Evolutionary conservation across 306 rosid genomes (phyloP).

Genomic region (Fragaria iinumae): DNA sequence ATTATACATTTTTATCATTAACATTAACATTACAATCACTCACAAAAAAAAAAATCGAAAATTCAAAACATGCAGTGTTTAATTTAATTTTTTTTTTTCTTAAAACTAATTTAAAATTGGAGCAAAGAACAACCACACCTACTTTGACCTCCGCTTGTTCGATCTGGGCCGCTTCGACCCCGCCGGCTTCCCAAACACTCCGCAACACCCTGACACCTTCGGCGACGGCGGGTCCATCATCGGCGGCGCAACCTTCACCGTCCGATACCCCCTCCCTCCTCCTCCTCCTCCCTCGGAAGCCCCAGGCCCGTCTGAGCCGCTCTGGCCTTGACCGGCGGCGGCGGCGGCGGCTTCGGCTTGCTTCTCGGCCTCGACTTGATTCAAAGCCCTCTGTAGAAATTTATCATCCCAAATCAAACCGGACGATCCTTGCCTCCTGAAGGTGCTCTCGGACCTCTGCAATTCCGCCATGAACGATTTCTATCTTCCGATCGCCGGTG

Average conservation of each 20-base stretch:
- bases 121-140: background rate
- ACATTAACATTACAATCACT: slow-evolving; percentile 13
- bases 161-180: slow-evolving; percentile 29
- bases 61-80: background rate
- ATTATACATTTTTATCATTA: slow-evolving; percentile 17
- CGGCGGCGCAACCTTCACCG: slow-evolving; percentile 26
- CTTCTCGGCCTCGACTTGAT: slow-evolving; percentile 20
- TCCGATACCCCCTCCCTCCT: background rate
- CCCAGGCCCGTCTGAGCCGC: background rate
- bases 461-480: slow-evolving; percentile 38
- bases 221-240: slow-evolving; percentile 76
- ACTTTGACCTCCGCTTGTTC: slow-evolving; percentile 35
- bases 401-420: slow-evolving; percentile 74
- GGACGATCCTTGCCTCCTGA: slow-evolving; percentile 76
- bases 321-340: background rate
- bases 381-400: slow-evolving; percentile 32
- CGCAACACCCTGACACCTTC: slow-evolving; percentile 58
- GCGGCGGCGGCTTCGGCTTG: slow-evolving; percentile 13
- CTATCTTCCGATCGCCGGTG: background rate
- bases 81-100: background rate
- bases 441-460: slow-evolving; percentile 67
- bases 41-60: background rate
- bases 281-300: background rate
- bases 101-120: background rate
- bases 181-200: slow-evolving; percentile 46